Conservation (phyloP, 2,329 filamentous ascomycete genomes). For the Escovopsis weberi region DNA sequence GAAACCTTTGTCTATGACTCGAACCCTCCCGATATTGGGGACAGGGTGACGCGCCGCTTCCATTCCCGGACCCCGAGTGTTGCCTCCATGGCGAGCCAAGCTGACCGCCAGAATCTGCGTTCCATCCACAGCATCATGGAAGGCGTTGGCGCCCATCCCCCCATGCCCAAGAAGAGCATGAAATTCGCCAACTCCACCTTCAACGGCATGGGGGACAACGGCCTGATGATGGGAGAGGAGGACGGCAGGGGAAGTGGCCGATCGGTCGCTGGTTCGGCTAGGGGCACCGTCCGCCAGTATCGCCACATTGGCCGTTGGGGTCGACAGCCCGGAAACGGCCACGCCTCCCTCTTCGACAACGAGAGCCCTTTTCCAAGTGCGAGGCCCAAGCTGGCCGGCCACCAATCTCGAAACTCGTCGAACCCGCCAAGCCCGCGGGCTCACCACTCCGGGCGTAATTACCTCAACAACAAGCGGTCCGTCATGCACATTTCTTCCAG, state of each 20-base stretch:
- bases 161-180: constrained; percentile 67
- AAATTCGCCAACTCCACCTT: constrained; percentile 75
- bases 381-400: constrained; percentile 46
- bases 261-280: constrained; percentile 44
- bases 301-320: constrained; percentile 63
- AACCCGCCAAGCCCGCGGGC: constrained; percentile 57
- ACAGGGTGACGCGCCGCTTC: constrained; percentile 52
- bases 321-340: constrained; percentile 49
- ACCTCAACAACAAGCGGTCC: constrained; percentile 30
- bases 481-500: constrained; percentile 45
- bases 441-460: constrained; percentile 22
- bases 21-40: constrained; percentile 60
- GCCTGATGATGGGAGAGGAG: constrained; percentile 43
- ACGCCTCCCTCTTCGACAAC: constrained; percentile 59
- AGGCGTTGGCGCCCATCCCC: constrained; percentile 25
- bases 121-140: constrained; percentile 57
- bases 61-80: constrained; percentile 92
- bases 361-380: constrained; percentile 65
- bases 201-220: constrained; percentile 38
- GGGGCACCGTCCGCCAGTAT: constrained; percentile 59
- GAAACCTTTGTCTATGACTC: constrained; percentile 99
- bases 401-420: constrained; percentile 43
- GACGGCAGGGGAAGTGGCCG: constrained; percentile 49
- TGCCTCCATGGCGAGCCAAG: constrained; percentile 65
- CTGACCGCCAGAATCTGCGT: constrained; percentile 43